Conservation (phyloP, 2,329 filamentous ascomycete species). For the Sclerotinia trifoliorum region DNA sequence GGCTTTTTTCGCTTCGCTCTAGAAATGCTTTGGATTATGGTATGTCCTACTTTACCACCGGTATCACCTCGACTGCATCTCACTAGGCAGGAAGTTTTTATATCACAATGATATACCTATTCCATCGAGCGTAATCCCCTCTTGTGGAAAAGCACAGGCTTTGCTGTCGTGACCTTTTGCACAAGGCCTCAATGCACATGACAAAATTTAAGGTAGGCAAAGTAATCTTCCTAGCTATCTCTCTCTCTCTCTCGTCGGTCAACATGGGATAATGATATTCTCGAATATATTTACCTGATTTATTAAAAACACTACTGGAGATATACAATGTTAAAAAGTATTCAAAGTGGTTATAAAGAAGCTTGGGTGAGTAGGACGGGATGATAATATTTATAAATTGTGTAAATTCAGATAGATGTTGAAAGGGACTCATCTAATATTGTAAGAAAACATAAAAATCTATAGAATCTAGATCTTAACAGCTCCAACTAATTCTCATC, state of each 20-base stretch:
- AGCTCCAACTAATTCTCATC: not conserved
- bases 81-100: too few relatives aligned
- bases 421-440: too few relatives aligned
- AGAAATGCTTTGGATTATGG: not conserved
- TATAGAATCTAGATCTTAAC: too few relatives aligned
- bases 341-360: too few relatives aligned
- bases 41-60: not conserved
- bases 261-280: not conserved
- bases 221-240: not conserved
- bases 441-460: too few relatives aligned
- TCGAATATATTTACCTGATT: too few relatives aligned
- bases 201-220: not conserved
- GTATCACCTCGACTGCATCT: not conserved
- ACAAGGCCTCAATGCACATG: not conserved
- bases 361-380: too few relatives aligned
- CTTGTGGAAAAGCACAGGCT: not conserved
- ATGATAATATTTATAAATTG: too few relatives aligned
- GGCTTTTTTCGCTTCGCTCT: not conserved
- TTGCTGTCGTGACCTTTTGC: too few relatives aligned
- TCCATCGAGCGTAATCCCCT: conserved; percentile 8
- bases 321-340: not conserved
- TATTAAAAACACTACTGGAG: not conserved
- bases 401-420: too few relatives aligned
- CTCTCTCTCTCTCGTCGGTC: not conserved
- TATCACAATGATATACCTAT: not conserved